Evolutionary conservation across 2,329 filamentous ascomycete genomes (phyloP).

Genomic region (Fusarium fracticaudum): DNA sequence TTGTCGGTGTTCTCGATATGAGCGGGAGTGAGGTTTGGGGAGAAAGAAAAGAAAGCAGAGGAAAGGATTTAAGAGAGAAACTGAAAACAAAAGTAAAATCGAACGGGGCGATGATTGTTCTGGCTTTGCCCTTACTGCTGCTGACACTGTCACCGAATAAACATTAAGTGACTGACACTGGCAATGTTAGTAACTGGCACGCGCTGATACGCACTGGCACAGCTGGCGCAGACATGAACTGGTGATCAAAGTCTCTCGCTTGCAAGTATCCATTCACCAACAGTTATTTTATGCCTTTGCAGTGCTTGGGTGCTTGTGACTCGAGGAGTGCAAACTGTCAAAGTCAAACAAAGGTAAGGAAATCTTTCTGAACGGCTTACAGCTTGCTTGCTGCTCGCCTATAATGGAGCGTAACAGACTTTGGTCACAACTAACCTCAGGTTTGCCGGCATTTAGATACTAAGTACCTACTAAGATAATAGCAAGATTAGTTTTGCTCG

Average conservation of each 20-base stretch:
- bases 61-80: background rate
- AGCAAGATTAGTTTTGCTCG: background rate
- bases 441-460: background rate
- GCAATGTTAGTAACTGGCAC: background rate
- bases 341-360: background rate
- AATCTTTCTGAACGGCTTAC: background rate
- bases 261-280: background rate
- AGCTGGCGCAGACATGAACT: background rate
- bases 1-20: background rate
- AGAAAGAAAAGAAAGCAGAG: background rate
- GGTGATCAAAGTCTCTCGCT: background rate
- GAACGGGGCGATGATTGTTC: background rate
- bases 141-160: background rate
- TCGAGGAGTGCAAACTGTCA: background rate
- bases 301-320: slow-evolving; percentile 4
- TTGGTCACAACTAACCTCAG: background rate
- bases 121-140: background rate
- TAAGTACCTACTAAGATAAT: background rate
- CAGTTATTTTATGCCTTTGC: background rate
- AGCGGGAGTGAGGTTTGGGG: background rate
- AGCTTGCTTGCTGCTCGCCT: background rate
- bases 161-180: background rate
- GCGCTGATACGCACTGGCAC: slow-evolving; percentile 4
- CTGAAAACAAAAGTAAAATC: background rate
- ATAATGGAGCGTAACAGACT: background rate